These are phyloP conservation scores for Metschnikowia rubicola DNA, from an alignment of 805 yeast genomes.

Conservation along the genomic window DNA sequence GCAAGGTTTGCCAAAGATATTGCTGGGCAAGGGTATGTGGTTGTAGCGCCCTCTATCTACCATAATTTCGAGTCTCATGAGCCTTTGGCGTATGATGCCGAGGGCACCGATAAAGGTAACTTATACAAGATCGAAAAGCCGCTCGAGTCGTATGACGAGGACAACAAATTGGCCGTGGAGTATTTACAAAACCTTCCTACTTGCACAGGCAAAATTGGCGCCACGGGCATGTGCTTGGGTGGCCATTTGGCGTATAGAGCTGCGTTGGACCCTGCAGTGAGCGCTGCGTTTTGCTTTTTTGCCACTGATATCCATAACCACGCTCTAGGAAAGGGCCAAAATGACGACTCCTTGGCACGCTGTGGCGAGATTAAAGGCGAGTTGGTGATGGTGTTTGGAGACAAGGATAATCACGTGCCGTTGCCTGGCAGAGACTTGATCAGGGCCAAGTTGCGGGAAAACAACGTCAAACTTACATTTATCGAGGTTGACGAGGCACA, in stretches of 20 bases:
- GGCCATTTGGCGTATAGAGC: constrained; percentile 77
- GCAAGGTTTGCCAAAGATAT: constrained; percentile 72
- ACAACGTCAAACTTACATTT: constrained; percentile 62
- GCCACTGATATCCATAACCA: constrained; percentile 76
- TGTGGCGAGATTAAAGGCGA: constrained; percentile 57
- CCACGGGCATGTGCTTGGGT: constrained; percentile 86
- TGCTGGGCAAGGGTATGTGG: constrained; percentile 77
- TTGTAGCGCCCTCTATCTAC: constrained; percentile 75
- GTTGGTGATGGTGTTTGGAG: constrained; percentile 67
- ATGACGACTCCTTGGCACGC: constrained; percentile 64
- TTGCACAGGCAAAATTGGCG: constrained; percentile 70
- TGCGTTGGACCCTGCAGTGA: constrained; percentile 59
- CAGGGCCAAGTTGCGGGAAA: constrained; percentile 54
- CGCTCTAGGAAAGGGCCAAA: constrained; percentile 58
- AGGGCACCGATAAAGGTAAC: constrained; percentile 77
- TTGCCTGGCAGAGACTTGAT: constrained; percentile 73
- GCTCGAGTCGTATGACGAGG: constrained; percentile 72
- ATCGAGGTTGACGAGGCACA: constrained; percentile 77
- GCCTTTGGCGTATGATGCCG: constrained; percentile 63
- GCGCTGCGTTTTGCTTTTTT: constrained; percentile 71
- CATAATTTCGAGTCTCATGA: constrained; percentile 68
- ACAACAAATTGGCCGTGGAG: constrained; percentile 60
- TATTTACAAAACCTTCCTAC: constrained; percentile 55
- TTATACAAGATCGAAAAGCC: constrained; percentile 63
- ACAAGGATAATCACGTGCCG: constrained; percentile 77